Evolutionary conservation across 495 filamentous ascomycete species (phyloP).

Genomic region (Umbilicaria muhlenbergii): DNA sequence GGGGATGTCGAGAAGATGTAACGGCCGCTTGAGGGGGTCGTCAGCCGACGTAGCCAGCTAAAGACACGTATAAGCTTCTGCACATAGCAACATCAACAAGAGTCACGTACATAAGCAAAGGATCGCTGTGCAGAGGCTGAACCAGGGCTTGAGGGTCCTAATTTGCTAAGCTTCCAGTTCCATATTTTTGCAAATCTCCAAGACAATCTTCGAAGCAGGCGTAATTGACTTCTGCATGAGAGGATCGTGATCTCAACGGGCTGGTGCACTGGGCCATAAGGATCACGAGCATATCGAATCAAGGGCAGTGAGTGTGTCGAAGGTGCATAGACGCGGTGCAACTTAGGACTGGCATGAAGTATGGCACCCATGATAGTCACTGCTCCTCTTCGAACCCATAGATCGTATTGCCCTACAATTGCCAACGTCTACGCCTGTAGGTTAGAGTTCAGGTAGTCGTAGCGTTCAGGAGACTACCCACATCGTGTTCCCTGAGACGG

Average conservation of each 20-base stretch:
- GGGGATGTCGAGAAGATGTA: constrained; percentile 47
- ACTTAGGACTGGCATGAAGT: constrained; percentile 32
- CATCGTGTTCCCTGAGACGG: background rate
- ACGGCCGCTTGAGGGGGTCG: constrained; percentile 29
- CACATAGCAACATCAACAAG: constrained; percentile 2
- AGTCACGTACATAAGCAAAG: too few relatives aligned
- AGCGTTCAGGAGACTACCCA: constrained; percentile 3
- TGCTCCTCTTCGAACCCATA: constrained; percentile 49
- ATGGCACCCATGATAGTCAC: constrained; percentile 51
- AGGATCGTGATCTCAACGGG: constrained; percentile 33
- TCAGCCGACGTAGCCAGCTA: constrained; percentile 32
- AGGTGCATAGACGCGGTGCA: constrained; percentile 54
- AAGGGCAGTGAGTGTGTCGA: constrained; percentile 64
- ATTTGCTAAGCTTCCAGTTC: constrained; percentile 34
- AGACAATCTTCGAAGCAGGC: constrained; percentile 42
- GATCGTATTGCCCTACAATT: constrained; percentile 56
- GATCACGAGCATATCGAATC: constrained; percentile 38
- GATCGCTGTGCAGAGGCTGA: constrained; percentile 1
- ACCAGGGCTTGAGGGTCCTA: constrained; percentile 4
- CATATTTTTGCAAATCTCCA: constrained; percentile 62
- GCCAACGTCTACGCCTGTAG: constrained; percentile 38
- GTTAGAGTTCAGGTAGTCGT: background rate
- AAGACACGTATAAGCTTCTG: constrained; percentile 22
- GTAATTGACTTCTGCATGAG: constrained; percentile 37
- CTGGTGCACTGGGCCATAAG: constrained; percentile 28